Base-by-base conservation (phyloP, 176 grass and related monocot genomes). In the Rhipidocladum racemiflorum region DNA sequence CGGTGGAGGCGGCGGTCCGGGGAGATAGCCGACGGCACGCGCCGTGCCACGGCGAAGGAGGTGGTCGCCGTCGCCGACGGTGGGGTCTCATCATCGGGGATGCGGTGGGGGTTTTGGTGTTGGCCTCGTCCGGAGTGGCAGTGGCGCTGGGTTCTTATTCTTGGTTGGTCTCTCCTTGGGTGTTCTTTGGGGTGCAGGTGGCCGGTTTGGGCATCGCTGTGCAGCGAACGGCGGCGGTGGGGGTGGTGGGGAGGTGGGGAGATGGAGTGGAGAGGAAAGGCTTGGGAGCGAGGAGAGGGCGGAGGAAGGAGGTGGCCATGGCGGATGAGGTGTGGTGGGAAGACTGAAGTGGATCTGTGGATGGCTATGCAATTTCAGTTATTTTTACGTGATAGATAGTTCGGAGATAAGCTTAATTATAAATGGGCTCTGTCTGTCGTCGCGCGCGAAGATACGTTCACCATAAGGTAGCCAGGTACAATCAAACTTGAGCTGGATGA, bases 281-380 rank as follows among this genome's bases (percentile, higher is more conserved):
- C 34, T 87, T 83, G 44, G 89, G 39, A 77, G 78, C 77, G 76
- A 73, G 61, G 84, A 68, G 77, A 20, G 61, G 81, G 20, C 64
- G 80, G 71, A 84, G 68, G 84, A 87, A 85, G 59, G 86, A 46
- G 54, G 87, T 66, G 40, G 92, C 87, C 92, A 94, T 94, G 59
- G 40, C 72, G 66, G 78, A 72, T 66, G 62, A 77, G 65, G 70
- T 46, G 44, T 53, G 51, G 21, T 67, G 11, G 57, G 83, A 62
- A 32, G 27, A 16, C 0, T 5, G 42, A 56, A 81, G 83, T 44
- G 70, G 56, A 85, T 85, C 49, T 77, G 83, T 44, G 70, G 56
- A 85, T 85, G 35, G 77, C 45, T 71, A 4, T 53, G 70, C 20
- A 11, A 8, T 43, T 43, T 43, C 40, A 43, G 40, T 11, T 46